These are phyloP conservation scores for Thalia dealbata DNA, from an alignment of 176 grass and related monocot species.

Conservation along the genomic window DNA sequence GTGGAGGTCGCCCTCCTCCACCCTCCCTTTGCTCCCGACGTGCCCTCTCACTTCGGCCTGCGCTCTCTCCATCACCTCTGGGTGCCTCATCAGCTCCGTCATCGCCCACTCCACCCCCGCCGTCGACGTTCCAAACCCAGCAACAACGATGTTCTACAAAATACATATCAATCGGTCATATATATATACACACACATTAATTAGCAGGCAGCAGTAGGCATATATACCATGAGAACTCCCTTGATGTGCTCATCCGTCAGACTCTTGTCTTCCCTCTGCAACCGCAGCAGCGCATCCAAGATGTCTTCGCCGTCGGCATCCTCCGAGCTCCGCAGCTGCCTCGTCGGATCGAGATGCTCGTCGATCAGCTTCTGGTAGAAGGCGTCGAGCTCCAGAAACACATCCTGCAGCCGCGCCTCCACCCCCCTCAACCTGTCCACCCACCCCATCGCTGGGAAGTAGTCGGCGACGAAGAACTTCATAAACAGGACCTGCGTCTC, in stretches of 20 bases:
- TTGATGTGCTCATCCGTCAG: not conserved
- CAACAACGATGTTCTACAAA: not conserved
- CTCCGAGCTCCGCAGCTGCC: not conserved
- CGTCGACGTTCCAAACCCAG: not conserved
- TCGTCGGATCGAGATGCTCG: not conserved
- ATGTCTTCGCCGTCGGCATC: not conserved
- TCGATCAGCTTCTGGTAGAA: not conserved
- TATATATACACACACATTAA: no score
- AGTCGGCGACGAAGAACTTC: not conserved
- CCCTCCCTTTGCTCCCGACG: conserved; percentile 3
- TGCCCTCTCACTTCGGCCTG: not conserved
- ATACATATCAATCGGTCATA: no score
- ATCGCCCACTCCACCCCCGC: conserved; percentile 2
- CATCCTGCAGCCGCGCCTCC: not conserved
- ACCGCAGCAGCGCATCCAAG: not conserved
- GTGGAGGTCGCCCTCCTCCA: not conserved
- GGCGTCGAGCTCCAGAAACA: not conserved
- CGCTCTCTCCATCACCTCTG: not conserved
- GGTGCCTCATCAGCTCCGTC: conserved; percentile 9
- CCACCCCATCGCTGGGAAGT: not conserved
- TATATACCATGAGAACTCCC: not conserved
- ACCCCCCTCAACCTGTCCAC: not conserved
- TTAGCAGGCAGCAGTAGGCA: no score
- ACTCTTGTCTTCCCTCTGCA: not conserved
- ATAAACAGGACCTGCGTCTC: not conserved